These are phyloP conservation scores for Rickenella mellea DNA, from an alignment of 768 basidiomycete species.

Conservation along the genomic window DNA sequence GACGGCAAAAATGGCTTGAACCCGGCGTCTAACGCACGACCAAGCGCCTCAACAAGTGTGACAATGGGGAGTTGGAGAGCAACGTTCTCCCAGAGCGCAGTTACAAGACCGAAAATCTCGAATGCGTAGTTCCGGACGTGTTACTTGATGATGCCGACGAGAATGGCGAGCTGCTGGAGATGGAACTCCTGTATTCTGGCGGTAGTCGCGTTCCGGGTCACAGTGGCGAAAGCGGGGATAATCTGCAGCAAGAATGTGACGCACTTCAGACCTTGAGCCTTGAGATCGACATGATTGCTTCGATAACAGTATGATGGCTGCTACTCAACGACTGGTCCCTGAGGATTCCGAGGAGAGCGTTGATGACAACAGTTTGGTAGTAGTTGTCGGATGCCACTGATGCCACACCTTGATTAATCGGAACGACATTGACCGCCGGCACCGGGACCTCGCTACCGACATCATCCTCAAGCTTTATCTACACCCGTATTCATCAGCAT, in stretches of 20 bases:
- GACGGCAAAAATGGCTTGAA: constrained; percentile 94
- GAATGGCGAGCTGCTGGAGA: constrained; percentile 88
- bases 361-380: constrained; percentile 94
- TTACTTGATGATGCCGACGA: constrained; percentile 94
- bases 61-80: constrained; percentile 87
- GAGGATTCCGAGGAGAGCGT: constrained; percentile 74
- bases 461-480: constrained; percentile 53
- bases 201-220: constrained; percentile 65
- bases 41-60: constrained; percentile 84
- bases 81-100: constrained; percentile 82
- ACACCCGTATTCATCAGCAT: constrained; percentile 6
- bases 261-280: constrained; percentile 94
- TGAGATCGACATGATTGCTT: constrained; percentile 98
- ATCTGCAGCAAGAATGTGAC: constrained; percentile 95
- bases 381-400: constrained; percentile 80
- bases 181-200: constrained; percentile 87
- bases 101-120: constrained; percentile 76
- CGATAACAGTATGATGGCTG: constrained; percentile 89
- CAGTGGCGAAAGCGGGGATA: constrained; percentile 87
- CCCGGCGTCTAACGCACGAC: constrained; percentile 90
- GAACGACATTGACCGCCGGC: constrained; percentile 58
- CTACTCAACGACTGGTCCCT: constrained; percentile 81
- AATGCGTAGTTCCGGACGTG: constrained; percentile 89
- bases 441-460: constrained; percentile 46
- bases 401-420: constrained; percentile 51